A percentile compares a stretch with the other conserved stretches of the same genome.
phyloP scores from a whole-genome alignment of 768 basidiomycete genomes.

The Auricularia sp. region DNA sequence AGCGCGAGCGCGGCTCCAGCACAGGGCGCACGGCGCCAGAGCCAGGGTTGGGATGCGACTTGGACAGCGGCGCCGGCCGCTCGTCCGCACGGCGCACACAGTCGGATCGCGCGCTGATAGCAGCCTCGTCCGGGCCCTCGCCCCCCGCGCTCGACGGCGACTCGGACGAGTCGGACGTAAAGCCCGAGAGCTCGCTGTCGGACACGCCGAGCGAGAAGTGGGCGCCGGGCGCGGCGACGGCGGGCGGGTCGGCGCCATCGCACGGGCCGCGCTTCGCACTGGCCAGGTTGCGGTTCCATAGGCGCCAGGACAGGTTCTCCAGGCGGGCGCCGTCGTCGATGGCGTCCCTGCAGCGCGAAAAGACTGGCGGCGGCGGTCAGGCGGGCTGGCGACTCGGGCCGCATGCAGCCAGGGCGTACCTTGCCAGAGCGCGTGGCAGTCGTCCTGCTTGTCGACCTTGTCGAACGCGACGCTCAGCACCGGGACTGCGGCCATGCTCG shows the following conservation, averaged over 20 bases:
- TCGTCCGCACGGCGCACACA: background rate
- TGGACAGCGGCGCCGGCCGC: background rate
- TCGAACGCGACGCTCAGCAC: conserved; percentile 1
- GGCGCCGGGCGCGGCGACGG: background rate
- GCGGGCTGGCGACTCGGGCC: background rate
- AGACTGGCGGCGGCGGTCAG: conserved; percentile 38
- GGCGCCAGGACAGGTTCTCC: conserved; percentile 82
- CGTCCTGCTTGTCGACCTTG: background rate
- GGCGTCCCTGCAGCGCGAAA: conserved; percentile 73
- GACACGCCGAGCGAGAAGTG: background rate
- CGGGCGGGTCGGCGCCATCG: background rate
- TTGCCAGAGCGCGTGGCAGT: background rate
- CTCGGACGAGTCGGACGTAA: background rate
- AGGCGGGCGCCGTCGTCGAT: conserved; percentile 71
- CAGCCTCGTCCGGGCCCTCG: background rate
- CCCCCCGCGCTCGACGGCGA: background rate
- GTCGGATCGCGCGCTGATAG: background rate
- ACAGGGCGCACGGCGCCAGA: background rate
- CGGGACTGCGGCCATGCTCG: background rate
- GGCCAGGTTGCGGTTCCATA: conserved; percentile 64
- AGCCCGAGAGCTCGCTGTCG: background rate
- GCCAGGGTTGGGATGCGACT: background rate
- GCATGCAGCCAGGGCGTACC: background rate
- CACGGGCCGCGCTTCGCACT: background rate
- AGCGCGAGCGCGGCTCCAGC: conserved; percentile 1